These are phyloP conservation scores for Saccharomyces hybrid DNA, from an alignment of 1,139 yeast genomes.

Conservation along the genomic window DNA sequence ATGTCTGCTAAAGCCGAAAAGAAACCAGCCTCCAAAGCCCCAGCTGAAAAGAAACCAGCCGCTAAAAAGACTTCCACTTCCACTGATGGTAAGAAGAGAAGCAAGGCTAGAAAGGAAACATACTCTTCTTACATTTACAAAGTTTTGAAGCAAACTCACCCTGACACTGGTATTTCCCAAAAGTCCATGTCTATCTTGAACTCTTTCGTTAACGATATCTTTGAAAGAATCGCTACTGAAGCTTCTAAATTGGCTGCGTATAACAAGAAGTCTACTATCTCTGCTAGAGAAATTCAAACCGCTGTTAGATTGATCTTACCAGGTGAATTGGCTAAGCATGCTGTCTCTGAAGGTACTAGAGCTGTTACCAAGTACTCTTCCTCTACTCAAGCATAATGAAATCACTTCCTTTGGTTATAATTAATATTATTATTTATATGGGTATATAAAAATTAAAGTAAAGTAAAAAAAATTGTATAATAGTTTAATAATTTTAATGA, in stretches of 20 bases:
- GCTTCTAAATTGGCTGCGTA: conserved; percentile 99
- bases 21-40: conserved; percentile 98
- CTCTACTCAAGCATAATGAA: conserved; percentile 37
- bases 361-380: conserved; percentile 99
- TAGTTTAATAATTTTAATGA: conserved; percentile 1
- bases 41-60: conserved; percentile 95
- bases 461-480: conserved; percentile 2
- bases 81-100: conserved; percentile 83
- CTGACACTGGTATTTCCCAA: conserved; percentile 99
- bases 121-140: conserved; percentile 98
- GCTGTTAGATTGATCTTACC: conserved; percentile 98
- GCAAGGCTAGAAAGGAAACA: conserved; percentile 97
- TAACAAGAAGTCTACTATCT: conserved; percentile 98
- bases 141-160: conserved; percentile 97
- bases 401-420: not conserved
- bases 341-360: conserved; percentile 99
- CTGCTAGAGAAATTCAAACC: conserved; percentile 98
- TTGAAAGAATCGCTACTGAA: conserved; percentile 93
- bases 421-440: conserved; percentile 4
- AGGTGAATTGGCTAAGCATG: conserved; percentile 99
- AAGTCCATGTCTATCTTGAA: conserved; percentile 99
- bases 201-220: conserved; percentile 95
- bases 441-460: conserved; percentile 9
- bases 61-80: conserved; percentile 87
- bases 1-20: conserved; percentile 98